These are phyloP conservation scores for Allium fistulosum DNA, from an alignment of 106 monocot species.

Conservation along the genomic window DNA sequence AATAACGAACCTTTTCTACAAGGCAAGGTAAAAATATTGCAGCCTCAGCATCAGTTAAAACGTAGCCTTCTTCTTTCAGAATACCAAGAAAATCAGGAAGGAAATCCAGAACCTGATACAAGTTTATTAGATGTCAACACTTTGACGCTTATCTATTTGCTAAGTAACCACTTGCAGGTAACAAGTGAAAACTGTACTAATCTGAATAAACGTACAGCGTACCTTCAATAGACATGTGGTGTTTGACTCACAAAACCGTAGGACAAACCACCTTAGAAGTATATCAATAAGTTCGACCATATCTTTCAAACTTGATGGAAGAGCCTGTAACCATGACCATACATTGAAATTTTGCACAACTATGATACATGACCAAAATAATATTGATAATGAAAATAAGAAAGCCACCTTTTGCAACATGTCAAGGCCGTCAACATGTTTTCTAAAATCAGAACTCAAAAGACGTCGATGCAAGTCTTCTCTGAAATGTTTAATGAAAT, in stretches of 20 bases:
- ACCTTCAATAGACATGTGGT: conserved; percentile 98
- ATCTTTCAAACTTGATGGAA: conserved; percentile 67
- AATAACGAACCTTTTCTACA: conserved; percentile 67
- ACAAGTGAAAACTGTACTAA: too few species aligned
- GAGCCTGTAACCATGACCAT: conserved; percentile 41
- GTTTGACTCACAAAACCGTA: conserved; percentile 96
- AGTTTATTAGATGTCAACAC: too few species aligned
- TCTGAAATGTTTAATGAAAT: conserved; percentile 78
- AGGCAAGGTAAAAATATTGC: conserved; percentile 91
- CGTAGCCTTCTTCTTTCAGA: conserved; percentile 78
- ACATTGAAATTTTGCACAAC: background rate
- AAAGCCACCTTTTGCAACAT: conserved; percentile 78
- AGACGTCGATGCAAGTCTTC: conserved; percentile 87
- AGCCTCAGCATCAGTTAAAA: conserved; percentile 86
- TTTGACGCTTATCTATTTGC: too few species aligned
- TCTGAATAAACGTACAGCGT: background rate
- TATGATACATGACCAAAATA: background rate
- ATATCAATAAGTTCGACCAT: conserved; percentile 93
- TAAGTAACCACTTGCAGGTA: too few species aligned
- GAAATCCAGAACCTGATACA: conserved; percentile 79
- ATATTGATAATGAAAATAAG: background rate
- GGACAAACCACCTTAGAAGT: conserved; percentile 95
- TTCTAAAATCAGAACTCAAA: conserved; percentile 88
- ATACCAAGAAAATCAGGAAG: conserved; percentile 79
- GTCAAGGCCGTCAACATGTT: conserved; percentile 98